phyloP scores from a whole-genome alignment of 176 grass and related monocot genomes.

The Eleusine coracana region DNA sequence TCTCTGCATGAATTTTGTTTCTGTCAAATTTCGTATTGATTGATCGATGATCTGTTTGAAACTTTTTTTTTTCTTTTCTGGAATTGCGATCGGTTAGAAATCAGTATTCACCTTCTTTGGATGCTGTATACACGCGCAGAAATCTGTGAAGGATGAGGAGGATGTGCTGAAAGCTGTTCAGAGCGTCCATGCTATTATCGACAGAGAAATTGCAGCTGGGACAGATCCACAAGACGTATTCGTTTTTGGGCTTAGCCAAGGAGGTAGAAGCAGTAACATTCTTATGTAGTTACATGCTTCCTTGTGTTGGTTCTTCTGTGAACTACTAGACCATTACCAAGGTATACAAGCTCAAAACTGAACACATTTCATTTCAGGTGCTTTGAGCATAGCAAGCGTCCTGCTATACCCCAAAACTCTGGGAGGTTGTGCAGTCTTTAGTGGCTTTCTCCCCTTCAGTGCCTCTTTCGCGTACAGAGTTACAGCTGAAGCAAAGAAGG shows the following conservation, averaged over 20 bases:
- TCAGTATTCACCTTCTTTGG: background rate
- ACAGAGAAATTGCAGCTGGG: conserved; percentile 58
- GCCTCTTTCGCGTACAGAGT: conserved; percentile 53
- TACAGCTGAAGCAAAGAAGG: conserved; percentile 63
- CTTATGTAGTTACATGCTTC: background rate
- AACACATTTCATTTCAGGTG: conserved; percentile 43
- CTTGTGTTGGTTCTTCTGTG: no score
- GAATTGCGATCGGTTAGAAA: background rate
- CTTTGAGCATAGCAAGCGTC: conserved; percentile 69
- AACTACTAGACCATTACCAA: background rate
- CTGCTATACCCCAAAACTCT: conserved; percentile 64
- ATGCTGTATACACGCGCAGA: conserved; percentile 33
- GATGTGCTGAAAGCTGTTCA: conserved; percentile 61
- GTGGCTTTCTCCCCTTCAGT: conserved; percentile 74
- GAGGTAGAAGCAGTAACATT: conserved; percentile 41
- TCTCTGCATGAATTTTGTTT: background rate
- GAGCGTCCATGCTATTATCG: conserved; percentile 66
- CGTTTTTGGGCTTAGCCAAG: conserved; percentile 78
- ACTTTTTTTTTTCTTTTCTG: background rate
- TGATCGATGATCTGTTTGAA: background rate
- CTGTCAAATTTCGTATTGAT: background rate
- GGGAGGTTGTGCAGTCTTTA: conserved; percentile 74
- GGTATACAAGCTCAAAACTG: background rate
- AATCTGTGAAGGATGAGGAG: conserved; percentile 61
- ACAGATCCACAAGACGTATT: conserved; percentile 57